These are phyloP conservation scores for Cenchrus fungigraminus DNA, from an alignment of 176 grass and related monocot species.

Conservation along the genomic window DNA sequence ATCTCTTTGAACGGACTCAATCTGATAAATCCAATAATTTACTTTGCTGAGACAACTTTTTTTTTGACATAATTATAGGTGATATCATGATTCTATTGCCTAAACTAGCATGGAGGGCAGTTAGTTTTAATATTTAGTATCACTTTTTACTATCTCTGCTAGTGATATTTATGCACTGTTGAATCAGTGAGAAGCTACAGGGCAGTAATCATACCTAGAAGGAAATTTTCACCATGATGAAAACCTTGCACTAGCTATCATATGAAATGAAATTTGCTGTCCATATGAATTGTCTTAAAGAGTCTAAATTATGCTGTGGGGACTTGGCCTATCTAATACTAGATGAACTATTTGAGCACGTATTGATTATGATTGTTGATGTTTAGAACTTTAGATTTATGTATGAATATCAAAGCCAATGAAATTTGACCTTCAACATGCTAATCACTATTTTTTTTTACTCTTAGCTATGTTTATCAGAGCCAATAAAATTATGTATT, in stretches of 20 bases:
- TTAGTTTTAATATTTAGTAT: not conserved
- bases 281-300: slow-evolving; percentile 1
- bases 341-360: not conserved
- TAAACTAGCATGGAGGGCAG: not conserved
- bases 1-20: slow-evolving; percentile 7
- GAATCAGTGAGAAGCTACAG: slow-evolving; percentile 15
- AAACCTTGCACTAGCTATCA: not conserved
- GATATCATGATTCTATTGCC: not conserved
- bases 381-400: not conserved
- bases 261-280: slow-evolving; percentile 25
- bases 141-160: not conserved
- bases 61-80: not conserved
- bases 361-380: slow-evolving; percentile 20
- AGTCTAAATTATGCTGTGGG: not conserved
- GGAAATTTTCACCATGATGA: not conserved
- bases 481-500: slow-evolving; percentile 16
- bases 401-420: slow-evolving; percentile 4
- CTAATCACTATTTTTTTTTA: slow-evolving; percentile 5
- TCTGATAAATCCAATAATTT: slow-evolving; percentile 2
- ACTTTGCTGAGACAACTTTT: slow-evolving; percentile 13
- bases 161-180: not conserved
- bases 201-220: not conserved
- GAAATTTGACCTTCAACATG: slow-evolving; percentile 9
- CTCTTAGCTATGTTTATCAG: slow-evolving; percentile 6
- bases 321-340: not conserved